Evolutionary conservation across 1,139 yeast genomes (phyloP).

Genomic region (Barnettozyma hawaiiensis): DNA sequence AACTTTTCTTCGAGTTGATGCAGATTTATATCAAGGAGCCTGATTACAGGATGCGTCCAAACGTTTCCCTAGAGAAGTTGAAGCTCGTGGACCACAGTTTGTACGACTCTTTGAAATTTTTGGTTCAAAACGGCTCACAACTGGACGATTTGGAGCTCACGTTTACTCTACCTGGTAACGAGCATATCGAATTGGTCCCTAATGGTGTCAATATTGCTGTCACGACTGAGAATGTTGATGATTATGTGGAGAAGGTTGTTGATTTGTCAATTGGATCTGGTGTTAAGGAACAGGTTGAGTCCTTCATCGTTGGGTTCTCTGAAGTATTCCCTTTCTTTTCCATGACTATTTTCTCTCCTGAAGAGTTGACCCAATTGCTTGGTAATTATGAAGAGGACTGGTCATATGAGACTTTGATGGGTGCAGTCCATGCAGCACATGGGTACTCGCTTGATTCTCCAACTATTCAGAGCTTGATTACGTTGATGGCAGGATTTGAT

Average conservation of each 20-base stretch:
- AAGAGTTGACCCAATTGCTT: slow-evolving; percentile 64
- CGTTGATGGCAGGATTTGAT: slow-evolving; percentile 51
- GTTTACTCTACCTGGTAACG: slow-evolving; percentile 76
- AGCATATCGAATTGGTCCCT: slow-evolving; percentile 50
- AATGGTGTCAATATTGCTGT: slow-evolving; percentile 52
- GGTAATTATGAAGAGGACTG: slow-evolving; percentile 86
- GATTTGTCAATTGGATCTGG: slow-evolving; percentile 65
- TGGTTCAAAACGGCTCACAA: slow-evolving; percentile 39
- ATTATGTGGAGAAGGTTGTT: slow-evolving; percentile 52
- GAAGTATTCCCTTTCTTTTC: slow-evolving; percentile 78
- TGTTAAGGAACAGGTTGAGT: slow-evolving; percentile 53
- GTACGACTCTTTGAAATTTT: slow-evolving; percentile 52
- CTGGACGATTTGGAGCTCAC: slow-evolving; percentile 50
- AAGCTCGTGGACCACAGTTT: slow-evolving; percentile 53
- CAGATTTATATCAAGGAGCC: slow-evolving; percentile 18
- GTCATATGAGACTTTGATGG: slow-evolving; percentile 57
- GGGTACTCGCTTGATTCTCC: slow-evolving; percentile 75
- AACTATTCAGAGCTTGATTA: slow-evolving; percentile 54
- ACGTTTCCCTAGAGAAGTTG: slow-evolving; percentile 40
- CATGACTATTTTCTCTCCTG: slow-evolving; percentile 63
- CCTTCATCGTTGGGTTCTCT: slow-evolving; percentile 79
- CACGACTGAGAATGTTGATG: slow-evolving; percentile 47
- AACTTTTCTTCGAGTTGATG: slow-evolving; percentile 54
- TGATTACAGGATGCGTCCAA: slow-evolving; percentile 13
- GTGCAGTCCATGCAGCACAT: slow-evolving; percentile 78